Evolutionary conservation across 768 basidiomycete species (phyloP), one percentile per base, ranked within the genome.

Genomic region (Boletus rufocinnamomeus): DNA sequence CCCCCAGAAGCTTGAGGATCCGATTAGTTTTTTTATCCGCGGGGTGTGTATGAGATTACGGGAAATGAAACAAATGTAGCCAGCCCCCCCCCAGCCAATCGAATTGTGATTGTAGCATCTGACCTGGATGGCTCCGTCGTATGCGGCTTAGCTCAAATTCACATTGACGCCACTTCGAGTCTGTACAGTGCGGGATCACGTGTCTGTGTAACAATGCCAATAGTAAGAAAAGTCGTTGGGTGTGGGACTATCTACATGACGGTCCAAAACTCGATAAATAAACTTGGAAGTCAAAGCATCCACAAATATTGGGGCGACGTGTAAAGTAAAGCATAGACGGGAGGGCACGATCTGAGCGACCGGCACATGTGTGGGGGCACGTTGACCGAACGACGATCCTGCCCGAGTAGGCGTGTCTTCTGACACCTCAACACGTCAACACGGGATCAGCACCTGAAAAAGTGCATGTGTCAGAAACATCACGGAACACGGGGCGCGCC

Each of bases 171-270:
- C 30, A 34, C 28, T 16, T 16, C 28, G 23, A 46, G 17, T 13
- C 21, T 9, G n/a, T 23, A 43, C 10, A n/a, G 3, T 8, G 27
- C 10, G 19, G 27, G 27, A 48, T 14, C 14, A 23, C 3, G 25
- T 14, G 13, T 43, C 21, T 2, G 41, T n/a, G 7, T n/a, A 13
- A 8, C 6, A n/a, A n/a, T 14, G 28, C 6, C 4, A 13, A 35
- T 38, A 19, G 1, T 13, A 13, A 25, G 17, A 7, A 51, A 40
- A 46, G 17, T 40, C 7, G 19, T 19, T n/a, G 19, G 38, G 10
- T 6, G 38, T 19, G 19, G 17, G 19, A 40, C 38, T 40, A 46
- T 53, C 5, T 45, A 53, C 52, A 45, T 46, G 75, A 53, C 75
- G 75, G 19, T 56, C 28, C 27, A 21, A 30, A 30, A 34, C 8